These are phyloP conservation scores for Neofusicoccum ribis DNA, from an alignment of 2,329 filamentous ascomycete genomes.

Conservation along the genomic window DNA sequence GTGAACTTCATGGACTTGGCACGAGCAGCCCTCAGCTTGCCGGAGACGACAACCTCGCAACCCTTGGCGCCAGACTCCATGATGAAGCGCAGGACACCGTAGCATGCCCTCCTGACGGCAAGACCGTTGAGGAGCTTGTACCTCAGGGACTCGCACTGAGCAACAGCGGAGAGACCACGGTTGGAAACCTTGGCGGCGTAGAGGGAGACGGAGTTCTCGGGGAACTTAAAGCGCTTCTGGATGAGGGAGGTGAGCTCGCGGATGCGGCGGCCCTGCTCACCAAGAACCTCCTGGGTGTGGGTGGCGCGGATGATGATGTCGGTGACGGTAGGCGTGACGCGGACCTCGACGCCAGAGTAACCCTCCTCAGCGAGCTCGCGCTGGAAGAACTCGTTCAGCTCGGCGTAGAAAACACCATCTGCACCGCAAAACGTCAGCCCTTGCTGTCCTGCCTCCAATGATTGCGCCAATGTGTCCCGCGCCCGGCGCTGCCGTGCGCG, in stretches of 20 bases:
- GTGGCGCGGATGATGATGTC: slow-evolving; percentile 99
- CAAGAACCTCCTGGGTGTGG: slow-evolving; percentile 99
- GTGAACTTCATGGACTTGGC: slow-evolving; percentile 99
- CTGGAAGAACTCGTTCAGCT: slow-evolving; percentile 99
- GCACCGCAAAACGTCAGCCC: slow-evolving; percentile 20
- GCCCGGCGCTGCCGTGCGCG: neutral
- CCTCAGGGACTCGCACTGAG: slow-evolving; percentile 99
- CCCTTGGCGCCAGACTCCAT: slow-evolving; percentile 99
- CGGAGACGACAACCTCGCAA: slow-evolving; percentile 98
- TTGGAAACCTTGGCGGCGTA: slow-evolving; percentile 99
- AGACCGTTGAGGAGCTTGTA: slow-evolving; percentile 99
- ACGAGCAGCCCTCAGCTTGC: slow-evolving; percentile 97
- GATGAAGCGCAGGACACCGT: slow-evolving; percentile 99
- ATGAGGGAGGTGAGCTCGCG: slow-evolving; percentile 99
- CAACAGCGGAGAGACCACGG: slow-evolving; percentile 98
- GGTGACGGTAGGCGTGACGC: slow-evolving; percentile 99
- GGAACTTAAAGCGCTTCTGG: slow-evolving; percentile 99
- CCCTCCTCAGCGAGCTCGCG: slow-evolving; percentile 99
- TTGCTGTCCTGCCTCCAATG: slow-evolving; percentile 60
- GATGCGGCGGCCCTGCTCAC: slow-evolving; percentile 99
- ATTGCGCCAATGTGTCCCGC: slow-evolving; percentile 52
- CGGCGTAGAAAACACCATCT: slow-evolving; percentile 99
- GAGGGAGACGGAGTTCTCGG: slow-evolving; percentile 99
- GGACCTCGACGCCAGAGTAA: slow-evolving; percentile 99
- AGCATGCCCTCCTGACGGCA: slow-evolving; percentile 97